These are phyloP conservation scores for Capsicum chinense DNA, from an alignment of 257 asterid species.

Conservation along the genomic window DNA sequence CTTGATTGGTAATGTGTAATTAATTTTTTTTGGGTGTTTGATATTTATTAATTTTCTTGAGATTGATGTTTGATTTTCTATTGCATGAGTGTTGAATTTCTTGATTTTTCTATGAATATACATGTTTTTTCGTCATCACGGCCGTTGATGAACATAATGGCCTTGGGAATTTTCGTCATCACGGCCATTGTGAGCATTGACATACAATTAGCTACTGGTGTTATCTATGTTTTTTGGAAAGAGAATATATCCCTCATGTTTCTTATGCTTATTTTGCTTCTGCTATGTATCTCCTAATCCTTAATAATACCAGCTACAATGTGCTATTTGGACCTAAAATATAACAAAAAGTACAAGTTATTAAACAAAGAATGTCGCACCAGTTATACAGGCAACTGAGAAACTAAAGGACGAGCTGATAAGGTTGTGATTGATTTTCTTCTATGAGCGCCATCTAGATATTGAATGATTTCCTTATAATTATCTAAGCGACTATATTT, in stretches of 20 bases:
- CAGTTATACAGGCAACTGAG: constrained; percentile 33
- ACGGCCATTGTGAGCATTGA: constrained; percentile 68
- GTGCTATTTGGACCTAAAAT: constrained; percentile 56
- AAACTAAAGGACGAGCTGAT: constrained; percentile 58
- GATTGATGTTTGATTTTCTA: no score
- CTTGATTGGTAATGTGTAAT: no score
- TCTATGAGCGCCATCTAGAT: neutral
- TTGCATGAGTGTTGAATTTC: no score
- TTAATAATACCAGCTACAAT: constrained; percentile 63
- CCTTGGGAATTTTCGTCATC: constrained; percentile 63
- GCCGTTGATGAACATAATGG: constrained; percentile 58
- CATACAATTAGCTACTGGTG: constrained; percentile 74
- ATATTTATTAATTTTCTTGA: no score
- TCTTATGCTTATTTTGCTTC: constrained; percentile 60
- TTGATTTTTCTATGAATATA: no score
- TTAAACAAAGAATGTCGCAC: constrained; percentile 46
- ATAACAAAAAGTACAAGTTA: constrained; percentile 44
- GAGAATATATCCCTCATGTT: constrained; percentile 55
- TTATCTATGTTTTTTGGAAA: constrained; percentile 60
- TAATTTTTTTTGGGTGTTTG: no score
- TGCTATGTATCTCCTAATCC: constrained; percentile 54
- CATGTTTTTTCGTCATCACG: no score
- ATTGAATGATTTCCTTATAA: neutral
- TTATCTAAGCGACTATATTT: neutral
- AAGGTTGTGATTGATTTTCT: constrained; percentile 31